These are phyloP conservation scores for Amoebophrya sp. DNA, from an alignment of 169 alveolate species.

Conservation along the genomic window DNA sequence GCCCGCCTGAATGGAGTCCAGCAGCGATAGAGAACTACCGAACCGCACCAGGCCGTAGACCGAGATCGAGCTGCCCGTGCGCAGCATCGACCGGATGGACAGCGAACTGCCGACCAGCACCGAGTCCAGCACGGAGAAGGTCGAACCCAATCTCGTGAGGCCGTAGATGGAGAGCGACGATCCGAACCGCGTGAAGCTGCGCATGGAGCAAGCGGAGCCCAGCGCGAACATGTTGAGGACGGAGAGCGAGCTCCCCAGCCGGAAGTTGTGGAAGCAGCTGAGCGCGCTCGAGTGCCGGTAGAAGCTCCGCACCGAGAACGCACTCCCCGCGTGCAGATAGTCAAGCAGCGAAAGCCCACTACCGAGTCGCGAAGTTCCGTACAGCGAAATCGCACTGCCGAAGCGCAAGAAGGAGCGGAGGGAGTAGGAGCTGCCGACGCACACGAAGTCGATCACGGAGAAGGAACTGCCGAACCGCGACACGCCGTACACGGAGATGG, in stretches of 20 bases:
- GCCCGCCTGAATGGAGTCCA: not conserved
- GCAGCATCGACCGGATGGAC: not conserved
- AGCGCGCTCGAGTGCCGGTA: not conserved
- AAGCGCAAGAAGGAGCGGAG: not conserved
- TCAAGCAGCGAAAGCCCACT: not conserved
- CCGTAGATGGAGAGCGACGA: not conserved
- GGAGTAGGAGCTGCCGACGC: not conserved
- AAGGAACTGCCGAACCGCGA: too few species aligned
- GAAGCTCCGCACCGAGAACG: not conserved
- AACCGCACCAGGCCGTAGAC: not conserved
- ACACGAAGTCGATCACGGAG: not conserved
- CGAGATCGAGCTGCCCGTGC: not conserved
- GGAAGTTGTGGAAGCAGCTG: not conserved
- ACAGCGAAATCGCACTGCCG: constrained; percentile 6
- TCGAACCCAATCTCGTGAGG: not conserved
- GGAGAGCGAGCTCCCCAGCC: not conserved
- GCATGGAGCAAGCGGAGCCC: not conserved
- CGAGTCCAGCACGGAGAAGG: not conserved
- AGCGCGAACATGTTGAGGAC: not conserved
- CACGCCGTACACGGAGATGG: too few species aligned
- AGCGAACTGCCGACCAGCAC: not conserved
- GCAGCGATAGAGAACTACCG: not conserved
- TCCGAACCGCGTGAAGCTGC: not conserved
- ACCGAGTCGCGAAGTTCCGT: not conserved
- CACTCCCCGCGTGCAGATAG: not conserved